phyloP scores from a whole-genome alignment of 495 filamentous ascomycete species.

The Amniculicola lignicola region DNA sequence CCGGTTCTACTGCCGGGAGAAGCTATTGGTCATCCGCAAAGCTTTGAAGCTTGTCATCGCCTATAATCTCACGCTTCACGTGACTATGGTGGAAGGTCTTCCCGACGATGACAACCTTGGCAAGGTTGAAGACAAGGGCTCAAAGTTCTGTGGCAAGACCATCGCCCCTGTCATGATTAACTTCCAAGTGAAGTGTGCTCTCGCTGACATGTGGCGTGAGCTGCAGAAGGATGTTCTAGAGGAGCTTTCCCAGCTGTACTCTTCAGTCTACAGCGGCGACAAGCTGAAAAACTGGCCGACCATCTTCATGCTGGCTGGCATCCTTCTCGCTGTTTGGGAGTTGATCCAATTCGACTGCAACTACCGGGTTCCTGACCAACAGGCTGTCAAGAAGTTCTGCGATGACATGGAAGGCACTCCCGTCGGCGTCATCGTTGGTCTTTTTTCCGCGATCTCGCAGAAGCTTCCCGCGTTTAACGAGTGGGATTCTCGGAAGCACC shows the following conservation, averaged over 20 bases:
- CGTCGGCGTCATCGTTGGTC: constrained; percentile 87
- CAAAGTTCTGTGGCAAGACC: constrained; percentile 80
- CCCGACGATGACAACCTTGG: constrained; percentile 79
- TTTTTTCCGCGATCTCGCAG: constrained; percentile 94
- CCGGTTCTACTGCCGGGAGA: constrained; percentile 79
- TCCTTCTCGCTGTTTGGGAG: constrained; percentile 89
- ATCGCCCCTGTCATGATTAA: constrained; percentile 96
- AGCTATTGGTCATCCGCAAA: constrained; percentile 81
- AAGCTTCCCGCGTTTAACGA: constrained; percentile 85
- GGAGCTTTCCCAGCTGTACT: constrained; percentile 84
- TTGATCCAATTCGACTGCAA: constrained; percentile 97
- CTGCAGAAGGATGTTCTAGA: constrained; percentile 90
- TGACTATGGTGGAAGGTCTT: constrained; percentile 85
- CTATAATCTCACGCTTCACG: constrained; percentile 87
- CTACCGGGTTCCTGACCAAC: constrained; percentile 79
- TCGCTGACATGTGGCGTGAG: constrained; percentile 95
- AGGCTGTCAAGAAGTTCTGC: constrained; percentile 86
- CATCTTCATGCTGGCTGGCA: constrained; percentile 89
- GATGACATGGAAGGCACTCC: constrained; percentile 90
- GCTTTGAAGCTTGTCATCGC: constrained; percentile 86
- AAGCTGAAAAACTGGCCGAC: constrained; percentile 96
- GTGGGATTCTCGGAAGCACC: constrained; percentile 86
- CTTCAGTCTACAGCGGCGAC: constrained; percentile 88
- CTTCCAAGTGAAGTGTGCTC: constrained; percentile 93
- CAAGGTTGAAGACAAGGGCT: constrained; percentile 71